Base-by-base conservation (phyloP, 2,329 filamentous ascomycete species). In the Botrytis deweyae region DNA sequence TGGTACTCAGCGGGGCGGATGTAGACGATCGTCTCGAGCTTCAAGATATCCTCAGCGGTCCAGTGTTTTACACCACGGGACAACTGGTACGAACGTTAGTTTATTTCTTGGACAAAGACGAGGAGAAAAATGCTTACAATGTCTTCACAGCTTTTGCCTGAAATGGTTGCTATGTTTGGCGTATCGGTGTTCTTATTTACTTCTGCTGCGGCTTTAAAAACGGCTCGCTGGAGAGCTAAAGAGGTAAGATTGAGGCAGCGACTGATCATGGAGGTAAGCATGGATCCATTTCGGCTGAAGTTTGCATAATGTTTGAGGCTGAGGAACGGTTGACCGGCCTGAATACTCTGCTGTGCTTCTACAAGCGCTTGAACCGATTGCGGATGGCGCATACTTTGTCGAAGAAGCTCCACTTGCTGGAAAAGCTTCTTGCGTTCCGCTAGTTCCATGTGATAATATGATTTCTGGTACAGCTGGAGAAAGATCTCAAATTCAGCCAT, bases 281-380 rank as follows among this genome's bases (percentile, higher is more conserved):
- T 29, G 2, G 36, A 46, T 66, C 63, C 63, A 2, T 66, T 49
- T 7, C 42, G 40, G 42, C 29, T 66, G 12, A 25, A 42, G 29
- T 22, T 46, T 36, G 63, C n/a, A 46, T 33, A 66, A 49, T 66
- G 18, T 22, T 66, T 42, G 29, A 66, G 63, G 63, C 63, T 66
- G 29, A 66, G n/a, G 7, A 46, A 46, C 14, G n/a, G n/a, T 36
- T 36, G 42, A 66, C 63, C n/a, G n/a, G 18, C 12, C 18, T 25
- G 18, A 22, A 49, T 33, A 66, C 42, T 49, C 5, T 62, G 36
- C 7, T 49, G 42, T 36, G 63, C 63, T 49, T 49, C 63, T 33
- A 22, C 29, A 4, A 66, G 20, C n/a, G 29, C 59, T 40, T 62
- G 59, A 25, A 62, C 4, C 14, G 63, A 46, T 36, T 6, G 18